These are phyloP conservation scores for Ascosphaera apis DNA, from an alignment of 2,329 filamentous ascomycete species.

Conservation along the genomic window DNA sequence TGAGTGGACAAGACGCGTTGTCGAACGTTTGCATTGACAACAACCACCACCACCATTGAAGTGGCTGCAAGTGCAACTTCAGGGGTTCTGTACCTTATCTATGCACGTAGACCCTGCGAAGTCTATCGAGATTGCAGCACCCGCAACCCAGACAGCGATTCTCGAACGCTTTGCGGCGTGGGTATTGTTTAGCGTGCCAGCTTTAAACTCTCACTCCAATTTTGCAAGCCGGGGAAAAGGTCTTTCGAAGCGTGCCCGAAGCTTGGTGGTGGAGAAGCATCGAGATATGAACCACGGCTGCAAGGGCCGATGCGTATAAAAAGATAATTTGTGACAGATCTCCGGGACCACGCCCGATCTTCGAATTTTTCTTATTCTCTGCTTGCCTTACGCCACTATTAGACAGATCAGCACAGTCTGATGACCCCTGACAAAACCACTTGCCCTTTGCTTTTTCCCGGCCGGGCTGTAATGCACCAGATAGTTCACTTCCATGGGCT, in stretches of 20 bases:
- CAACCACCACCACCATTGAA: no score
- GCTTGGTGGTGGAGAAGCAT: background rate
- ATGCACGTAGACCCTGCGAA: no score
- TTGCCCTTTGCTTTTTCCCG: background rate
- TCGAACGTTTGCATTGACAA: no score
- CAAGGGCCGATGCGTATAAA: background rate
- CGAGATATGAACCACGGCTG: background rate
- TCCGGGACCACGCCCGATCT: background rate
- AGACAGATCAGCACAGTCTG: background rate
- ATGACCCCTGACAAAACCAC: background rate
- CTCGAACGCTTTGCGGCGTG: no score
- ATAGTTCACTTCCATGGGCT: background rate
- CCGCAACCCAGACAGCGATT: no score
- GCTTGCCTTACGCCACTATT: background rate
- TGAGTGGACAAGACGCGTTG: no score
- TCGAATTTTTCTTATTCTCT: background rate
- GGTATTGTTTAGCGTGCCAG: no score
- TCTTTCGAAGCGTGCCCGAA: background rate
- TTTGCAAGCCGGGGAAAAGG: background rate
- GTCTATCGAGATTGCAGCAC: no score
- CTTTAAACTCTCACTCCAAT: no score
- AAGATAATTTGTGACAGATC: background rate
- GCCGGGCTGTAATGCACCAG: background rate
- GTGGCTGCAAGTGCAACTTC: no score
- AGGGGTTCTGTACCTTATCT: no score